A percentile compares a stretch with the other conserved stretches of the same genome.
Conservation (phyloP, 257 asterid genomes). For the Linaria vulgaris region DNA sequence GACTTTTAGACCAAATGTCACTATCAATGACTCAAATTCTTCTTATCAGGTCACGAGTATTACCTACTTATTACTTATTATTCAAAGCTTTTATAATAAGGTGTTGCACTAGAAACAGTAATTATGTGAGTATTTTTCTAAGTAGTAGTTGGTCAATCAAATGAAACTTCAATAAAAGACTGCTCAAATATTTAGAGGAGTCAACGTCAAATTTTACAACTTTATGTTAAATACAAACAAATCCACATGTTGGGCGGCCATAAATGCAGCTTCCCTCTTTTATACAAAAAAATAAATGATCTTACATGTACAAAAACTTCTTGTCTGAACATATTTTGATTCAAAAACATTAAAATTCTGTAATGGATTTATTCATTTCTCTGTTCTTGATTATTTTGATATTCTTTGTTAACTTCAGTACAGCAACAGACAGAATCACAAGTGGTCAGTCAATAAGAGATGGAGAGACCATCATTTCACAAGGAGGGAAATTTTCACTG, state of each 20-base stretch:
- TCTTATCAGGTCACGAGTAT: slow-evolving; percentile 1
- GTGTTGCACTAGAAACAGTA: not conserved
- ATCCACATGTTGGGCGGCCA: not conserved
- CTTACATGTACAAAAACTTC: not conserved
- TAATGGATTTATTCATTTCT: slow-evolving; percentile 30
- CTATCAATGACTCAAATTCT: slow-evolving; percentile 14
- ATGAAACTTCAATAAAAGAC: slow-evolving; percentile 41
- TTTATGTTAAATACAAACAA: slow-evolving; percentile 21
- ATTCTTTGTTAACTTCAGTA: slow-evolving; percentile 26
- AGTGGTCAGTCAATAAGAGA: slow-evolving; percentile 37
- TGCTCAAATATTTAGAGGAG: slow-evolving; percentile 2
- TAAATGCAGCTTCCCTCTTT: slow-evolving; percentile 7
- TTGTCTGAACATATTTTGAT: slow-evolving; percentile 17
- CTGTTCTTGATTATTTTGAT: slow-evolving; percentile 10
- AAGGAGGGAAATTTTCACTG: slow-evolving; percentile 38
- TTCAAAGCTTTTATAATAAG: not conserved
- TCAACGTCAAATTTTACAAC: slow-evolving; percentile 33
- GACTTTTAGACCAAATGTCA: slow-evolving; percentile 7
- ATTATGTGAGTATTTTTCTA: not conserved
- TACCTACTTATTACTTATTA: slow-evolving; percentile 14
- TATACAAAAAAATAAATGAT: too few relatives aligned
- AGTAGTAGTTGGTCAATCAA: slow-evolving; percentile 28
- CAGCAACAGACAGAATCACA: slow-evolving; percentile 34
- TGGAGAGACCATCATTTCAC: slow-evolving; percentile 51
- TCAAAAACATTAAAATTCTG: slow-evolving; percentile 3